A percentile compares a stretch with the other conserved stretches of the same genome.
phyloP scores from a whole-genome alignment of 148 eudicot genomes.

The Amaranthus cruentus region DNA sequence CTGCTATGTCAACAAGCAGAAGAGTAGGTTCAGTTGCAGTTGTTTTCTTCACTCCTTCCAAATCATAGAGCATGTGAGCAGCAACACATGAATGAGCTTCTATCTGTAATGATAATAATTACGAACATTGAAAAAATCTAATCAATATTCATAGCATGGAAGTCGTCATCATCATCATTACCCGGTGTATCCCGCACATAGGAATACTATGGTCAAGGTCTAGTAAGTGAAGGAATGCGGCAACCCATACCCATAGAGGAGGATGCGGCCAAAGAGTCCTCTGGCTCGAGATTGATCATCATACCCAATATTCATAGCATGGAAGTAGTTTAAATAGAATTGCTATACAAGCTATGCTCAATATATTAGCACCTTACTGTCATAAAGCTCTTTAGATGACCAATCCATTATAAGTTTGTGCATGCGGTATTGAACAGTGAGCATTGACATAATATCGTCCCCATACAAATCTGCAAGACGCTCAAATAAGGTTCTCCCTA shows the following conservation, averaged over 20 bases:
- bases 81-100: conserved; percentile 92
- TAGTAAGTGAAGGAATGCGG: no score
- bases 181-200: no score
- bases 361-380: conserved; percentile 60
- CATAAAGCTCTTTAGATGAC: conserved; percentile 90
- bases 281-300: no score
- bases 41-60: conserved; percentile 68
- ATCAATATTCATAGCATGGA: not conserved
- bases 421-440: conserved; percentile 99
- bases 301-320: not conserved
- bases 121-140: not conserved
- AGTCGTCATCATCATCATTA: not conserved
- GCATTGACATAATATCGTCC: conserved; percentile 84
- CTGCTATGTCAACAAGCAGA: conserved; percentile 84
- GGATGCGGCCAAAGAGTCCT: no score
- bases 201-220: no score
- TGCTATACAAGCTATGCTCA: not conserved
- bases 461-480: conserved; percentile 93
- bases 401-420: conserved; percentile 91
- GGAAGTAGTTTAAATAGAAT: not conserved
- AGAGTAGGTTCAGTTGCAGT: conserved; percentile 79
- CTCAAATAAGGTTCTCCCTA: conserved; percentile 90
- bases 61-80: conserved; percentile 72
- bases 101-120: conserved; percentile 38
- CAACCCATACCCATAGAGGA: no score